Evolutionary conservation across 495 filamentous ascomycete genomes (phyloP), one percentile per base, ranked within the genome.

Genomic region (Penicillium turbatum): DNA sequence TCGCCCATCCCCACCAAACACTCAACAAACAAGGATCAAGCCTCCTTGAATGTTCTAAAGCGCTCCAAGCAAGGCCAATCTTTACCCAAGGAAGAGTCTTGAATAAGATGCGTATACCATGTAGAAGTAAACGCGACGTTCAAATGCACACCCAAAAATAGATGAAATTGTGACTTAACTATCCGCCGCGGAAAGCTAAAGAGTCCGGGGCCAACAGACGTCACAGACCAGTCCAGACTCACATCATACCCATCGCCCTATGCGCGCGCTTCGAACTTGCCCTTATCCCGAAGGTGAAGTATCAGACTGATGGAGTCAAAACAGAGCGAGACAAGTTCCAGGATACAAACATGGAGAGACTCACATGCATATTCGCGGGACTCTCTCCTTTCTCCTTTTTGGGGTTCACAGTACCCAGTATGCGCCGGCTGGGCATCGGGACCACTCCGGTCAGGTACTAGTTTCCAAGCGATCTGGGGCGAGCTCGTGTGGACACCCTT

Each of bases 381-480:
- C 35, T 39, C 52, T 35, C 37, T 21, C 27, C 37, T 24, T 47
- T 24, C 51, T 17, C 40, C 35, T 45, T 46, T 48, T 41, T 17
- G 35, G 17, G n/a, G 21, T 4, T 4, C 21, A 24, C 21, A 24
- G 21, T 24, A 37, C 7, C 24, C 27, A 27, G 30, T 27, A 9
- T 40, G 31, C 30, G 55, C n/a, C 34, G 57, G 54, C 35, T 48
- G 43, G 42, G 44, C 51, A 55, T 64, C 48, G 39, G 57, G 46
- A 19, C 21, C 11, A 29, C 52, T 31, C 52, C 34, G 36, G 48
- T 51, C 50, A 49, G 24, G 26, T 39, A 55, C 51, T 53, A 53
- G 54, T 65, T 63, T 60, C 45, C 60, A 63, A 60, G 56, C 43
- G 54, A 65, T 54, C 48, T 52, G 31, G n/a, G 56, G 34, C 53